Conservation (phyloP, 805 yeast species). For the Candida oleophila region DNA sequence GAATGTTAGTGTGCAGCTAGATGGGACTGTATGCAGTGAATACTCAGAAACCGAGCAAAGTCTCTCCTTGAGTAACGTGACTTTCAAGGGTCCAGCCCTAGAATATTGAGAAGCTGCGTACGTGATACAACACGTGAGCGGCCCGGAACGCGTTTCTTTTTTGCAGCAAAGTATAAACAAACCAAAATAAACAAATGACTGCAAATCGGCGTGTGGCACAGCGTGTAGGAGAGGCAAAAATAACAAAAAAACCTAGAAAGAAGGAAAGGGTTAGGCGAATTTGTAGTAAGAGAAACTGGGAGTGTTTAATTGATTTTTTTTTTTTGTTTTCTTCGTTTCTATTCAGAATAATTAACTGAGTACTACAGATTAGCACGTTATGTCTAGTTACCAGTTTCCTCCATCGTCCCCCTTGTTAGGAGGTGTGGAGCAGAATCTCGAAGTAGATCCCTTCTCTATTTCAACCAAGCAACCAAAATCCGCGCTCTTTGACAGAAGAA, state of each 20-base stretch:
- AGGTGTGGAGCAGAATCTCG: conserved; percentile 19
- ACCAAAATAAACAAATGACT: not conserved
- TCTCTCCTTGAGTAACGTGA: not conserved
- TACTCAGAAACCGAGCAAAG: too few relatives aligned
- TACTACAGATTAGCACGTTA: not conserved
- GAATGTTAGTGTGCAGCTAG: too few relatives aligned
- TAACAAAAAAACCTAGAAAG: not conserved
- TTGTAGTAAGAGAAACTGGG: not conserved
- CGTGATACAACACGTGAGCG: not conserved
- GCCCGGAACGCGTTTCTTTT: not conserved
- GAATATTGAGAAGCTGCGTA: not conserved
- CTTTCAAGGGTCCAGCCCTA: not conserved
- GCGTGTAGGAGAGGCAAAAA: not conserved
- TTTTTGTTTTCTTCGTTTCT: too few relatives aligned
- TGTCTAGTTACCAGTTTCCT: conserved; percentile 39
- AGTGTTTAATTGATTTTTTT: too few relatives aligned
- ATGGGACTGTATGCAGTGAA: too few relatives aligned
- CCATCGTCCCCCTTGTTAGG: conserved; percentile 51
- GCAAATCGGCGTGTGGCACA: not conserved
- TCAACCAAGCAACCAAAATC: conserved; percentile 3
- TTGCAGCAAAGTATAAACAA: not conserved
- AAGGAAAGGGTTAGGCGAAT: not conserved
- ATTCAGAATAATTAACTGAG: not conserved
- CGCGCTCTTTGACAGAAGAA: conserved; percentile 12
- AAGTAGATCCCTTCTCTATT: conserved; percentile 11